Evolutionary conservation across 371 early-diverging fungal genomes (phyloP).

Genomic region (Neoconidiobolus thromboides): DNA sequence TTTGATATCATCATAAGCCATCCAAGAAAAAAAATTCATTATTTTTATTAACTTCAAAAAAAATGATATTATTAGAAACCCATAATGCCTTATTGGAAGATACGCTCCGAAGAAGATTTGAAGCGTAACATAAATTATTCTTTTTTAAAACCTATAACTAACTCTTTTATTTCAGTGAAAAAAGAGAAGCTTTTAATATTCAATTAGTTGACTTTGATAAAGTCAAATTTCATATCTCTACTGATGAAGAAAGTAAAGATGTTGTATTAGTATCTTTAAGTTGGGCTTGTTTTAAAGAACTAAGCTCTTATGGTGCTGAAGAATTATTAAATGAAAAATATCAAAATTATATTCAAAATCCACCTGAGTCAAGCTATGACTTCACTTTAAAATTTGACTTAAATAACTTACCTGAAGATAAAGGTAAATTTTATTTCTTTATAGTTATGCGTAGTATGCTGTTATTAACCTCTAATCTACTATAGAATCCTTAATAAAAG

Average conservation of each 20-base stretch:
- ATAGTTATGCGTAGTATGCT: not conserved
- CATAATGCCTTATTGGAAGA: constrained; percentile 45
- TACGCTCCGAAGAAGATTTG: constrained; percentile 29
- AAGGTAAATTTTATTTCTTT: constrained; percentile 23
- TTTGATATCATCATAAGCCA: no score
- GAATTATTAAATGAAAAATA: constrained; percentile 65
- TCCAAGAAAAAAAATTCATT: no score
- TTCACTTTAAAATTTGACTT: constrained; percentile 67
- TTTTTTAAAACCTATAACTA: constrained; percentile 10
- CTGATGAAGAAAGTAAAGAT: constrained; percentile 43
- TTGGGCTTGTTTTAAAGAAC: constrained; percentile 66
- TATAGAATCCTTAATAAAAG: constrained; percentile 48
- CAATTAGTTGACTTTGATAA: constrained; percentile 91
- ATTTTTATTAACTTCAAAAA: no score
- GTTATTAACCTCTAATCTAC: not conserved
- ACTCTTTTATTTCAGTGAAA: constrained; percentile 28
- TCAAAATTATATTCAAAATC: constrained; percentile 33
- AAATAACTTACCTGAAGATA: constrained; percentile 43
- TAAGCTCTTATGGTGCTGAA: constrained; percentile 57
- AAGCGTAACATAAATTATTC: constrained; percentile 19
- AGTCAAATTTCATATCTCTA: constrained; percentile 66
- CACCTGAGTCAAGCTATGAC: constrained; percentile 60
- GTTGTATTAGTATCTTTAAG: constrained; percentile 55
- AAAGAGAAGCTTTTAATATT: constrained; percentile 63
- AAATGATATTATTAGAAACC: constrained; percentile 48